These are phyloP conservation scores for Silene uniflora DNA, from an alignment of 148 eudicot genomes.

Conservation along the genomic window DNA sequence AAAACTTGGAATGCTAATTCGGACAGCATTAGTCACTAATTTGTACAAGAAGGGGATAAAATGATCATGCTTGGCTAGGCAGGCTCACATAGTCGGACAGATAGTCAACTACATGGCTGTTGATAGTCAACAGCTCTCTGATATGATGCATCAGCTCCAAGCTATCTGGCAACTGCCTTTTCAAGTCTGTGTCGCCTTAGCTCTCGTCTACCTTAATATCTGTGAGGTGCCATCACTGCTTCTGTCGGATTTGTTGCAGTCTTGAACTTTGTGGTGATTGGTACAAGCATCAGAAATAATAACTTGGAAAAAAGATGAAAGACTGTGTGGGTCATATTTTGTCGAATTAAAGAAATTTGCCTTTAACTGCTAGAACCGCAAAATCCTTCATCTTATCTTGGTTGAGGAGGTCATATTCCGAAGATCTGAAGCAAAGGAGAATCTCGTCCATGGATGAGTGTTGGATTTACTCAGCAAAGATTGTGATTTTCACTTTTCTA, in stretches of 20 bases:
- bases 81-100: slow-evolving; percentile 86
- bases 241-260: slow-evolving; percentile 43
- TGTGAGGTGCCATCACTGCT: slow-evolving; percentile 54
- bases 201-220: slow-evolving; percentile 46
- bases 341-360: too few relatives aligned
- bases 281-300: slow-evolving; percentile 59
- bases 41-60: slow-evolving; percentile 75
- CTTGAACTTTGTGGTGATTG: slow-evolving; percentile 44
- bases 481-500: too few relatives aligned
- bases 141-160: slow-evolving; percentile 89
- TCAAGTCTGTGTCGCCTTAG: slow-evolving; percentile 55
- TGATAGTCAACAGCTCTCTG: slow-evolving; percentile 92
- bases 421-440: too few relatives aligned
- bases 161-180: slow-evolving; percentile 82
- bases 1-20: slow-evolving; percentile 80
- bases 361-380: too few relatives aligned
- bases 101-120: slow-evolving; percentile 95
- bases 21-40: slow-evolving; percentile 66
- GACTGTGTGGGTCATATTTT: too few relatives aligned
- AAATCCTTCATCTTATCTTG: too few relatives aligned
- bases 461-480: too few relatives aligned
- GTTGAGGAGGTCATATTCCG: too few relatives aligned
- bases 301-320: too few relatives aligned
- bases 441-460: too few relatives aligned
- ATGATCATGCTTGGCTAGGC: slow-evolving; percentile 71